Conservation (phyloP, 768 basidiomycete genomes). For the Tulasnella sp. region DNA sequence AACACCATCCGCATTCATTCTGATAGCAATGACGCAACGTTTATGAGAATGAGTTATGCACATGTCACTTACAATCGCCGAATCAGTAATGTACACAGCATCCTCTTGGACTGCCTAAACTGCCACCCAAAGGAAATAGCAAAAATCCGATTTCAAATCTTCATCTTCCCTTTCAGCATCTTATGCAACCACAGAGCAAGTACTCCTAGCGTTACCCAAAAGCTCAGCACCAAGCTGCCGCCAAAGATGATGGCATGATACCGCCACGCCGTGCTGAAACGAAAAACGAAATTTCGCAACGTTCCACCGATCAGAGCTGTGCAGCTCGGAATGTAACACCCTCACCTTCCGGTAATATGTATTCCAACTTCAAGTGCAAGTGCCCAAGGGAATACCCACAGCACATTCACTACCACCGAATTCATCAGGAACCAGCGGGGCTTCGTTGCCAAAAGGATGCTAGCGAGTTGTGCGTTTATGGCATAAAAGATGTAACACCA, state of each 20-base stretch:
- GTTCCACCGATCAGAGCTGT: too few relatives aligned
- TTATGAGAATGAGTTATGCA: too few relatives aligned
- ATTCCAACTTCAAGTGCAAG: slow-evolving; percentile 12
- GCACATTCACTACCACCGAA: slow-evolving; percentile 17
- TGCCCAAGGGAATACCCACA: slow-evolving; percentile 20
- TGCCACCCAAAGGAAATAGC: too few relatives aligned
- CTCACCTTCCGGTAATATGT: slow-evolving; percentile 5
- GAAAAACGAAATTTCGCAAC: too few relatives aligned
- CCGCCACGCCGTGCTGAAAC: slow-evolving; percentile 15
- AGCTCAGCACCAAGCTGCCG: slow-evolving; percentile 17
- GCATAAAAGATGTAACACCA: slow-evolving; percentile 21
- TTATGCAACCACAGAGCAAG: not conserved
- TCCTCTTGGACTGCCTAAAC: too few relatives aligned
- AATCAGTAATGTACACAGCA: too few relatives aligned
- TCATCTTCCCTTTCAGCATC: slow-evolving; percentile 3
- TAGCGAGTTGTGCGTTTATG: slow-evolving; percentile 18
- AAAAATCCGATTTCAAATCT: too few relatives aligned
- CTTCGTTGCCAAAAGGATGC: slow-evolving; percentile 19
- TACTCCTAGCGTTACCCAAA: slow-evolving; percentile 4
- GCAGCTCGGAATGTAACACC: too few relatives aligned
- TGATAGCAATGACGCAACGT: too few relatives aligned
- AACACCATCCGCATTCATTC: too few relatives aligned
- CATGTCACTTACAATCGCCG: too few relatives aligned
- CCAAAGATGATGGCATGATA: slow-evolving; percentile 20
- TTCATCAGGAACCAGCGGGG: slow-evolving; percentile 19